A percentile compares a stretch with the other conserved stretches of the same genome.
phyloP scores from a whole-genome alignment of 1,284 basidiomycete genomes.

The Ustilago sp. region DNA sequence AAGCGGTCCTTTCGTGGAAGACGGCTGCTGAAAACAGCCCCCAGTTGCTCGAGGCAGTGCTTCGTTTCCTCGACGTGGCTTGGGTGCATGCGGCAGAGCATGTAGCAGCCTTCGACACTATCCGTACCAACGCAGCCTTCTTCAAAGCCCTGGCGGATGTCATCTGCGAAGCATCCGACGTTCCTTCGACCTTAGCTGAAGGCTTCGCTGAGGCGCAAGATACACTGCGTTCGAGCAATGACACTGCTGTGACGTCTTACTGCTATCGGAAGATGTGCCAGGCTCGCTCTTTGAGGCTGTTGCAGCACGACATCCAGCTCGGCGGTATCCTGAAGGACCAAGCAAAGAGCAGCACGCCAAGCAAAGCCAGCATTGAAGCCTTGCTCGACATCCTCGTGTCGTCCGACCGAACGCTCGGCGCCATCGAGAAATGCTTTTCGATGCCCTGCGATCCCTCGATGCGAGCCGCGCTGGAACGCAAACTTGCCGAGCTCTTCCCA shows the following conservation, averaged over 20 bases:
- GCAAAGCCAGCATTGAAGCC: constrained; percentile 73
- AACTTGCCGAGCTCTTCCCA: constrained; percentile 66
- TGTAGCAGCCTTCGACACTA: constrained; percentile 74
- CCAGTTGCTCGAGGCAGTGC: constrained; percentile 78
- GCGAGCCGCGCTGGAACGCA: constrained; percentile 73
- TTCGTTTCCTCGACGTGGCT: constrained; percentile 82
- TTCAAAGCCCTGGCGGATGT: constrained; percentile 78
- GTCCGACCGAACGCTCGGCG: constrained; percentile 75
- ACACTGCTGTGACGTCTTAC: constrained; percentile 65
- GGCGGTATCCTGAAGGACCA: constrained; percentile 64
- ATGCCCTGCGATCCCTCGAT: constrained; percentile 79
- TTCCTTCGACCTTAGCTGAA: constrained; percentile 34
- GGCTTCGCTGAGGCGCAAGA: constrained; percentile 18
- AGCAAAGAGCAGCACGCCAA: constrained; percentile 67
- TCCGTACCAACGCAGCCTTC: constrained; percentile 75
- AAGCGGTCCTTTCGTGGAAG: constrained; percentile 79
- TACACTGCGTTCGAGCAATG: constrained; percentile 71
- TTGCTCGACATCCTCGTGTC: constrained; percentile 74
- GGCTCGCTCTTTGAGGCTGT: constrained; percentile 79
- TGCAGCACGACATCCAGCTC: constrained; percentile 69
- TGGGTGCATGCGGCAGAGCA: constrained; percentile 87
- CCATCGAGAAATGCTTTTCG: constrained; percentile 76
- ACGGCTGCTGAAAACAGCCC: constrained; percentile 72
- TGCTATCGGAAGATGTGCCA: constrained; percentile 80
- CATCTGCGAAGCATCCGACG: constrained; percentile 76